phyloP scores from a whole-genome alignment of 768 basidiomycete genomes.

The Paxillus rubicundulus region DNA sequence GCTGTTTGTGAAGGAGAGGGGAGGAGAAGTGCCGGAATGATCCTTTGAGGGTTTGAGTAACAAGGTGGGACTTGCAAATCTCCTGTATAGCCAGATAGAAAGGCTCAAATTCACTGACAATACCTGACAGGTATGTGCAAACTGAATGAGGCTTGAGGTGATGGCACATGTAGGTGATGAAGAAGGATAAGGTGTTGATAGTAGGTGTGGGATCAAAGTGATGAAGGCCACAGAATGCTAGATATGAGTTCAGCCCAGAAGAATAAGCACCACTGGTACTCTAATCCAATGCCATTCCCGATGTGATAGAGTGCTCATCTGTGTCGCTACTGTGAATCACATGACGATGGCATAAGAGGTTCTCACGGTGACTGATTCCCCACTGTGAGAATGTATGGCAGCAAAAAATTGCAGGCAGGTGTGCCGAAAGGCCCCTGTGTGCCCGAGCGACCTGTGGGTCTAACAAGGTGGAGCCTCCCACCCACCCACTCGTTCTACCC shows the following conservation, averaged over 20 bases:
- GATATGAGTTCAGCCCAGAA: not conserved
- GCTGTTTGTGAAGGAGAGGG: constrained; percentile 18
- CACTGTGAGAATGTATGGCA: too few relatives aligned
- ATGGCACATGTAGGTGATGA: too few relatives aligned
- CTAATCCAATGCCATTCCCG: not conserved
- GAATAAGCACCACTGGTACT: not conserved
- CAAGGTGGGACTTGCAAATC: constrained; percentile 10
- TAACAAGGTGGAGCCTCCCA: too few relatives aligned
- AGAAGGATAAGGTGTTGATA: constrained; percentile 37
- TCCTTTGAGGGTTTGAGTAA: constrained; percentile 30
- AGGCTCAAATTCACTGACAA: constrained; percentile 29
- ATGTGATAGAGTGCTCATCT: not conserved
- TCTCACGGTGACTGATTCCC: too few relatives aligned
- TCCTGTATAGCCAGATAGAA: constrained; percentile 30
- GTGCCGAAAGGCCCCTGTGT: too few relatives aligned
- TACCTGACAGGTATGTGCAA: constrained; percentile 37
- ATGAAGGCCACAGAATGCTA: not conserved
- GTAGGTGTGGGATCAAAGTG: not conserved
- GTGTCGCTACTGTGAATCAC: too few relatives aligned
- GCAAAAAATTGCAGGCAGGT: too few relatives aligned
- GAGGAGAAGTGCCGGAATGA: constrained; percentile 14
- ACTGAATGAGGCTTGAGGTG: constrained; percentile 38
- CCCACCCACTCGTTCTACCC: too few relatives aligned
- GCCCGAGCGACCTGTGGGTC: too few relatives aligned
- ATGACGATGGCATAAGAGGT: too few relatives aligned